Conservation (phyloP, 1,284 basidiomycete species). For the Sporisorium scitamineum region DNA sequence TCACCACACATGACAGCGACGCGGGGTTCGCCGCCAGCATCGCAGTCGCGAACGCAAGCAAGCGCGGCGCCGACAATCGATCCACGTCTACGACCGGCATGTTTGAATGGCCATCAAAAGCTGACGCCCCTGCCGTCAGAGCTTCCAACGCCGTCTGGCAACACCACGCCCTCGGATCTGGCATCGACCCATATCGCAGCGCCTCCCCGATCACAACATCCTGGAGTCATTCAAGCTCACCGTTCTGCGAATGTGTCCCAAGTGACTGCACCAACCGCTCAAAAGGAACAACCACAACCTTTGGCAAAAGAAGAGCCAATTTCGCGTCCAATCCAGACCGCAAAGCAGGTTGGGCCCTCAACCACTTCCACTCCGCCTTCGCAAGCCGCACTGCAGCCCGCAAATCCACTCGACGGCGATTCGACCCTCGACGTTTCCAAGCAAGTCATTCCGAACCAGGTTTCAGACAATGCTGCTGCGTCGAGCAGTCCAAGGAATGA, state of each 20-base stretch:
- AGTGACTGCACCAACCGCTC: not conserved
- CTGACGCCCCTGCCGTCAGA: not conserved
- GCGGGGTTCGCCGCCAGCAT: not conserved
- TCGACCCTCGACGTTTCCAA: not conserved
- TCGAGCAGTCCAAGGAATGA: not conserved
- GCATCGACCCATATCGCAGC: not conserved
- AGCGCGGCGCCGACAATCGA: not conserved
- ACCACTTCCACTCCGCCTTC: not conserved
- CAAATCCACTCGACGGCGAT: not conserved
- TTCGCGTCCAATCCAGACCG: not conserved
- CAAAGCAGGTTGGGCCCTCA: not conserved
- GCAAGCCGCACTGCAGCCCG: not conserved
- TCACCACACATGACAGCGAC: slow-evolving; percentile 4
- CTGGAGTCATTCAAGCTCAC: not conserved
- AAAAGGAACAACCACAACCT: not conserved
- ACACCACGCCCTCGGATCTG: not conserved
- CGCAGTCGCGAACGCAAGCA: not conserved
- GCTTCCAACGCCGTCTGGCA: not conserved
- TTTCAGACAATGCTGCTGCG: not conserved
- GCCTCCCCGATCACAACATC: not conserved
- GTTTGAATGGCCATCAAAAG: not conserved
- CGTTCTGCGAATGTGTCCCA: not conserved
- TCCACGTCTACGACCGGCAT: not conserved
- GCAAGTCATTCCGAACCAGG: not conserved
- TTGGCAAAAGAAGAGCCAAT: not conserved